Conservation (phyloP, 2,329 filamentous ascomycete species). For the Ceratocystis variospora region DNA sequence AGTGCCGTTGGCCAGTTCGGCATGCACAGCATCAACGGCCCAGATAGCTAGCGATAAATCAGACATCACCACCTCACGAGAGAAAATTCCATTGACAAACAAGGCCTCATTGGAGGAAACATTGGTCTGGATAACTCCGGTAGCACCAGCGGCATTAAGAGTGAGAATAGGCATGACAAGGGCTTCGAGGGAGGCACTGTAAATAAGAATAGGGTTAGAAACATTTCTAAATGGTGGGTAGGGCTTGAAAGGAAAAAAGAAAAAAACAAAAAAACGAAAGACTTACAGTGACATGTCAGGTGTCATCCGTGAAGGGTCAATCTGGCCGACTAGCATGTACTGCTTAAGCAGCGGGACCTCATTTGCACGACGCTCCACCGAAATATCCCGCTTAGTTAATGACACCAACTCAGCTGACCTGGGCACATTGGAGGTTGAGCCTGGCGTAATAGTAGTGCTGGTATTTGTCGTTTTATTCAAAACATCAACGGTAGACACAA, state of each 20-base stretch:
- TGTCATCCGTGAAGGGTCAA: slow-evolving; percentile 44
- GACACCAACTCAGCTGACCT: slow-evolving; percentile 20
- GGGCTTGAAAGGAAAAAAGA: neutral
- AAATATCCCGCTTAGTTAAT: slow-evolving; percentile 22
- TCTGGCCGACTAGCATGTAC: slow-evolving; percentile 55
- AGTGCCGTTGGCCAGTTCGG: slow-evolving; percentile 35
- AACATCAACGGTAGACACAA: slow-evolving; percentile 32
- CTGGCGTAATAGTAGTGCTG: neutral
- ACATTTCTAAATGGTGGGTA: neutral
- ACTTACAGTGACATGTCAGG: slow-evolving; percentile 48
- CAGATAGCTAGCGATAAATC: slow-evolving; percentile 35
- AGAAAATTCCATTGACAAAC: slow-evolving; percentile 59
- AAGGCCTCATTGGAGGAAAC: slow-evolving; percentile 57
- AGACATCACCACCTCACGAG: slow-evolving; percentile 41
- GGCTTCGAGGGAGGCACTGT: slow-evolving; percentile 44
- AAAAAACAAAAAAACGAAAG: slow-evolving; percentile 13
- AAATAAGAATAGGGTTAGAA: slow-evolving; percentile 20
- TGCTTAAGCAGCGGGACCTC: slow-evolving; percentile 38
- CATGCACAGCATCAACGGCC: slow-evolving; percentile 36
- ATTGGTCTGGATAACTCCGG: slow-evolving; percentile 44
- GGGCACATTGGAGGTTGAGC: neutral
- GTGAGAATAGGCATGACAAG: slow-evolving; percentile 56
- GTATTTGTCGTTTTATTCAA: slow-evolving; percentile 24
- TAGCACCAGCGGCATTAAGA: slow-evolving; percentile 42
- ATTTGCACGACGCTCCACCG: slow-evolving; percentile 19